Conservation (phyloP, 192 early-diverging fungal genomes). For the Coemansia brasiliensis region DNA sequence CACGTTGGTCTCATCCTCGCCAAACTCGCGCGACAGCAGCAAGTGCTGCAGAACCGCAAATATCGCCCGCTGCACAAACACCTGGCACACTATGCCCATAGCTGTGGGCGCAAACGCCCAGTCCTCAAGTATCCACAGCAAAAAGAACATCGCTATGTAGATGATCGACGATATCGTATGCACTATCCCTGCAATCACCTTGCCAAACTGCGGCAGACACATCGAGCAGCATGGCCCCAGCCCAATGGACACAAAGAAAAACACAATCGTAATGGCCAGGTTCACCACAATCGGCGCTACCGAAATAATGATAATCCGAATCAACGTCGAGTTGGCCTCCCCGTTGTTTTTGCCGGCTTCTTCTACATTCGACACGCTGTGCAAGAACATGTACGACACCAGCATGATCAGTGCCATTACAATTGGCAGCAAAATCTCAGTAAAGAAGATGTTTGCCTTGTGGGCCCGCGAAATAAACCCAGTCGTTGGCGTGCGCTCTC, state of each 20-base stretch:
- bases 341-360: conserved; percentile 32
- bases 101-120: conserved; percentile 65
- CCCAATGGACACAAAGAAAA: conserved; percentile 67
- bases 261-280: conserved; percentile 59
- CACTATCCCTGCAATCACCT: conserved; percentile 65
- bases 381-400: conserved; percentile 66
- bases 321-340: conserved; percentile 52
- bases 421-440: conserved; percentile 71
- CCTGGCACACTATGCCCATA: conserved; percentile 65
- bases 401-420: conserved; percentile 63
- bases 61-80: conserved; percentile 67
- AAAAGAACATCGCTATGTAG: conserved; percentile 62
- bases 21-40: conserved; percentile 79
- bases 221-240: conserved; percentile 62
- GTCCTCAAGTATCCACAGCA: conserved; percentile 67
- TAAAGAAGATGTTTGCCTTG: conserved; percentile 65
- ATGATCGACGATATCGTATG: conserved; percentile 65
- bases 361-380: conserved; percentile 57
- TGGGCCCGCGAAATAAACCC: conserved; percentile 68
- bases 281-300: conserved; percentile 72
- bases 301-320: conserved; percentile 65
- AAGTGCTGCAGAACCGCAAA: conserved; percentile 69
- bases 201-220: conserved; percentile 72
- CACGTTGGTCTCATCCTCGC: conserved; percentile 77
- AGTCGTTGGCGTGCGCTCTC: conserved; percentile 63